phyloP scores from a whole-genome alignment of 768 basidiomycete species.

The Hericium coralloides region DNA sequence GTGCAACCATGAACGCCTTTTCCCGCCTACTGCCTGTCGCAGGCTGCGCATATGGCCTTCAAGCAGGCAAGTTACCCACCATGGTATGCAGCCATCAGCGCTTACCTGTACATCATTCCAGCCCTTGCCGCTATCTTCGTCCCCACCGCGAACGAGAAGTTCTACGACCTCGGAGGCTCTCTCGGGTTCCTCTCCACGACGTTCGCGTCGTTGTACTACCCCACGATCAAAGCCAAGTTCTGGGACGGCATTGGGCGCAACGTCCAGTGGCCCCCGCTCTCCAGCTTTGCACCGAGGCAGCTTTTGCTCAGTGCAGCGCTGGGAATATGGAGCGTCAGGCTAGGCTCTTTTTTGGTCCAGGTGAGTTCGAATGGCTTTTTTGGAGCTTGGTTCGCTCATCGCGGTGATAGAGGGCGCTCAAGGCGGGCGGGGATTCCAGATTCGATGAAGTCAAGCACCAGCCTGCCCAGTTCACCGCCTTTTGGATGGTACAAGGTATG shows the following conservation, averaged over 20 bases:
- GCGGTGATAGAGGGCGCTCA: conserved; percentile 30
- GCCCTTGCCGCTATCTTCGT: conserved; percentile 54
- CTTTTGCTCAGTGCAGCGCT: conserved; percentile 48
- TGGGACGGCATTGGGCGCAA: conserved; percentile 26
- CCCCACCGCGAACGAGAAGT: conserved; percentile 55
- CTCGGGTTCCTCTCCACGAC: conserved; percentile 58
- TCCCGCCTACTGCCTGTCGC: conserved; percentile 44
- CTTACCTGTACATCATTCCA: conserved; percentile 13
- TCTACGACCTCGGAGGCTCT: conserved; percentile 59
- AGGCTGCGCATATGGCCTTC: conserved; percentile 41
- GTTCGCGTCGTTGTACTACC: conserved; percentile 54
- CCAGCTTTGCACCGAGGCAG: conserved; percentile 51
- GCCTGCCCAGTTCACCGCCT: conserved; percentile 40
- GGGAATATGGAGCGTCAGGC: conserved; percentile 50
- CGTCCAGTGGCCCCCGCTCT: conserved; percentile 31
- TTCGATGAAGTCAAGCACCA: conserved; percentile 51
- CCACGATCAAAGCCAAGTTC: conserved; percentile 41
- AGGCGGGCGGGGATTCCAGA: conserved; percentile 53
- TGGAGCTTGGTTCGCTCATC: neutral
- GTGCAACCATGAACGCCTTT: conserved; percentile 34
- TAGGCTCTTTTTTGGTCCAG: conserved; percentile 50
- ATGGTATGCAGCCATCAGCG: conserved; percentile 1
- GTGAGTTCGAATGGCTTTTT: conserved; percentile 24
- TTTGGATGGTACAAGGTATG: conserved; percentile 55
- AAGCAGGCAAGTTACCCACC: conserved; percentile 29